phyloP scores from a whole-genome alignment of 2,329 filamentous ascomycete species.

The Hypoxylon sp. region DNA sequence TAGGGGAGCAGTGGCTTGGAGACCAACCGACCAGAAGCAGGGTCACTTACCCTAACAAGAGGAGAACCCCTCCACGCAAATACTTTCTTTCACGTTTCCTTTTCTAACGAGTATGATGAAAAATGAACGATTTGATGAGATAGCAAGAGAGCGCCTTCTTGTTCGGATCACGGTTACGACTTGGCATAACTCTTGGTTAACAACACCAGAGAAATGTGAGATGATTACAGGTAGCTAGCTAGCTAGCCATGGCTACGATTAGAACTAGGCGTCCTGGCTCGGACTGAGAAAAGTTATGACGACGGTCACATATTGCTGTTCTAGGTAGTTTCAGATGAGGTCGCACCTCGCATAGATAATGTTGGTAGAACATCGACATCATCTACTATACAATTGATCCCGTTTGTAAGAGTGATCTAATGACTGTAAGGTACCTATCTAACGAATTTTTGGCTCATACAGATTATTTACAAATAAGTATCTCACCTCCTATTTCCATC shows the following conservation, averaged over 20 bases:
- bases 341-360: slow-evolving; percentile 35
- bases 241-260: slow-evolving; percentile 45
- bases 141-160: slow-evolving; percentile 48
- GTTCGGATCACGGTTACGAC: slow-evolving; percentile 53
- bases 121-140: slow-evolving; percentile 51
- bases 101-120: slow-evolving; percentile 51
- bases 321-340: slow-evolving; percentile 34
- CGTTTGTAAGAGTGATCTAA: not conserved
- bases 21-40: slow-evolving; percentile 43
- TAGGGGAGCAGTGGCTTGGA: slow-evolving; percentile 42
- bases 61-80: slow-evolving; percentile 46
- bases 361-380: slow-evolving; percentile 44
- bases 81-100: slow-evolving; percentile 34
- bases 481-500: not conserved
- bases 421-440: not conserved
- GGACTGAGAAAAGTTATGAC: slow-evolving; percentile 47
- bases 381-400: slow-evolving; percentile 19
- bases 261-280: slow-evolving; percentile 51
- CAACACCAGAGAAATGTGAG: slow-evolving; percentile 44
- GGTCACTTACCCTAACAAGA: slow-evolving; percentile 27
- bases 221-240: slow-evolving; percentile 35
- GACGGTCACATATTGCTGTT: slow-evolving; percentile 38
- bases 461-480: not conserved
- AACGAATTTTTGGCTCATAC: not conserved
- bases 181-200: slow-evolving; percentile 45